Base-by-base conservation (phyloP, 2,329 filamentous ascomycete genomes). In the Falciphora oryzae region DNA sequence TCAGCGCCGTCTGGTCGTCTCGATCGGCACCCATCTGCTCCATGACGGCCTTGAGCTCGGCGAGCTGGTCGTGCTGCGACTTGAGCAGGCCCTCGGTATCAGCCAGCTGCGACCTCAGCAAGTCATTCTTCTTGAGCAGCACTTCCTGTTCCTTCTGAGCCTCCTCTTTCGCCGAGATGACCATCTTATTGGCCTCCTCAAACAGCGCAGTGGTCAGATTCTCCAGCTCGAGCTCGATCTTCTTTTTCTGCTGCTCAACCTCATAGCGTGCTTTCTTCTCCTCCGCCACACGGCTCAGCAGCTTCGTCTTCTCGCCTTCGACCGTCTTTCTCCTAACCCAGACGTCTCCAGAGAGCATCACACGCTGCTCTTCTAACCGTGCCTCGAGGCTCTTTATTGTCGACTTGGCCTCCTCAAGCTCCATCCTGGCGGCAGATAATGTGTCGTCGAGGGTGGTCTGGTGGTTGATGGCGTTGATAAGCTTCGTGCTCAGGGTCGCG, bases 101-200 rank as follows among this genome's bases (percentile, higher is more conserved):
- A 65, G 87, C 87, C 63, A 99, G 82, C 75, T 98, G 93, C 31
- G 89, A 84, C 71, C 87, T 91, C 63, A 98, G 83, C 76, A 96
- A 92, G 65, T 97, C 92, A 59, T 95, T 96, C 73, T 92, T 92
- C 72, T 90, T 90, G 65, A 93, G 88, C 57, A 93, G 80, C 5
- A 85, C 83, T 69, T 97, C 93, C 53, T 92, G 89, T 70, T 97
- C 92, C 68, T 86, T 88, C 67, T 93, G 88, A 11, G 95, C 93
- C 67, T 97, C 92, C 74, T 93, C 92, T 73, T 96, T 92, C 53
- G 94, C 94, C 22, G 87, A 88, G 57, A 94, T 91, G 63, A 99
- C 95, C 94, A 99, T 98, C 82, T 90, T 93, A 79, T 99, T 98
- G 62, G 95, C 95, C 80, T 99, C 94, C 74, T 98, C 93, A 68